Conservation (phyloP, 768 basidiomycete species). For the Cystofilobasidium capitatum region DNA sequence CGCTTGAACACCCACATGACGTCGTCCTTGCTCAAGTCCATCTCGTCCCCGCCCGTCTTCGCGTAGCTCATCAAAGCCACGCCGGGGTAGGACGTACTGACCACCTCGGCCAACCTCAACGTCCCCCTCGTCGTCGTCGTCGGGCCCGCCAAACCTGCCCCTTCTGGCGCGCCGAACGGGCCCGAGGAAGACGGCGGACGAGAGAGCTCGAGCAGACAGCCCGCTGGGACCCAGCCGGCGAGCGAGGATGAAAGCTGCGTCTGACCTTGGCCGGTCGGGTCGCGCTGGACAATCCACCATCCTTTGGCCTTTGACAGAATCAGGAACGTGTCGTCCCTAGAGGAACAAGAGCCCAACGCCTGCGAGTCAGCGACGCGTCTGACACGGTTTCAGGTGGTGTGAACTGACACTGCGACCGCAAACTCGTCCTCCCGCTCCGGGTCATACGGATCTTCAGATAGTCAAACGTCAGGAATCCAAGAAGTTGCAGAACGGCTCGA, state of each 20-base stretch:
- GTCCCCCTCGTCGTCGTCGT: conserved; percentile 32
- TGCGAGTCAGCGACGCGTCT: not conserved
- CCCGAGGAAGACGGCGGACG: conserved; percentile 56
- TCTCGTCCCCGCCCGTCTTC: conserved; percentile 85
- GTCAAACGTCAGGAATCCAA: no score
- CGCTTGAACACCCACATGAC: conserved; percentile 86
- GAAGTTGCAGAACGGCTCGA: no score
- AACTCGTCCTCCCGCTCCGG: conserved; percentile 98
- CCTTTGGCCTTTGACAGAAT: conserved; percentile 89
- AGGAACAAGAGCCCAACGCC: not conserved
- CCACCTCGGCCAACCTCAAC: conserved; percentile 52
- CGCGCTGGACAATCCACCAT: conserved; percentile 98
- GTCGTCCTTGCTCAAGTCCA: conserved; percentile 81
- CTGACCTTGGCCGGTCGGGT: conserved; percentile 67
- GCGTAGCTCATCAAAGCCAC: conserved; percentile 93
- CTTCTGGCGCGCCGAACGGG: not conserved
- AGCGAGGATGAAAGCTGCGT: conserved; percentile 52
- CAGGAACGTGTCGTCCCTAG: conserved; percentile 82
- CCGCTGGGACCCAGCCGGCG: conserved; percentile 96
- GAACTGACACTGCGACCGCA: conserved; percentile 68
- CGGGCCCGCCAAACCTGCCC: not conserved
- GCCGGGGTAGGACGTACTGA: conserved; percentile 96
- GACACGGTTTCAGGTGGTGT: not conserved
- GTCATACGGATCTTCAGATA: conserved; percentile 96
- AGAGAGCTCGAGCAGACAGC: conserved; percentile 85